Conservation (phyloP, 2,329 filamentous ascomycete species). For the Zymoseptoria brevis region DNA sequence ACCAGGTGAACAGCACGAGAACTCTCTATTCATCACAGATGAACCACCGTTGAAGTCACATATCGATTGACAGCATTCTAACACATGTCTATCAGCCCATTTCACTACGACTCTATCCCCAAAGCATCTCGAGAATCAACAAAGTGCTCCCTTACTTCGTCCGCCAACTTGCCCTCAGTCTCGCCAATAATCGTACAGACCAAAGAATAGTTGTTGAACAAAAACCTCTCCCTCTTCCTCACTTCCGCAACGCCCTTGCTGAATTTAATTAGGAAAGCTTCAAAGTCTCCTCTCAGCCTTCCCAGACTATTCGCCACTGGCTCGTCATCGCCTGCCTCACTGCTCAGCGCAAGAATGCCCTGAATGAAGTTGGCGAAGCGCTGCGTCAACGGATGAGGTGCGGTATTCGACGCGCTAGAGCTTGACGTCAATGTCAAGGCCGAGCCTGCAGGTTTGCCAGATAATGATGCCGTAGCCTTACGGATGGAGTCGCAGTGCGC, state of each 20-base stretch:
- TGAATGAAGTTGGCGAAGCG: conserved; percentile 91
- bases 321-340: conserved; percentile 90
- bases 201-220: conserved; percentile 94
- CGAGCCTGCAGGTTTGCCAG: conserved; percentile 44
- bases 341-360: conserved; percentile 71
- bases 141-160: conserved; percentile 69
- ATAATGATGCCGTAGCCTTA: conserved; percentile 42
- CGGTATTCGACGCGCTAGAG: conserved; percentile 60
- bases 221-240: conserved; percentile 74
- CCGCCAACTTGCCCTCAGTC: conserved; percentile 61
- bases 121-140: conserved; percentile 46
- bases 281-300: conserved; percentile 71
- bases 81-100: not conserved
- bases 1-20: too few relatives aligned
- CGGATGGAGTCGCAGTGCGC: conserved; percentile 82
- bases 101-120: conserved; percentile 12
- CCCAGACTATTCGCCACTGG: conserved; percentile 75
- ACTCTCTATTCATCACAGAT: too few relatives aligned
- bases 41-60: too few relatives aligned
- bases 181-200: conserved; percentile 81
- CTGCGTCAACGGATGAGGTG: conserved; percentile 86
- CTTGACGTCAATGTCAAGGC: conserved; percentile 47
- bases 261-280: conserved; percentile 70
- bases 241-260: conserved; percentile 68
- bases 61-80: too few relatives aligned